Percentiles rank a stretch among this genome's conserved stretches.
Evolutionary conservation across 305 asterid genomes (phyloP).

Genomic region (Solanum chacoense): DNA sequence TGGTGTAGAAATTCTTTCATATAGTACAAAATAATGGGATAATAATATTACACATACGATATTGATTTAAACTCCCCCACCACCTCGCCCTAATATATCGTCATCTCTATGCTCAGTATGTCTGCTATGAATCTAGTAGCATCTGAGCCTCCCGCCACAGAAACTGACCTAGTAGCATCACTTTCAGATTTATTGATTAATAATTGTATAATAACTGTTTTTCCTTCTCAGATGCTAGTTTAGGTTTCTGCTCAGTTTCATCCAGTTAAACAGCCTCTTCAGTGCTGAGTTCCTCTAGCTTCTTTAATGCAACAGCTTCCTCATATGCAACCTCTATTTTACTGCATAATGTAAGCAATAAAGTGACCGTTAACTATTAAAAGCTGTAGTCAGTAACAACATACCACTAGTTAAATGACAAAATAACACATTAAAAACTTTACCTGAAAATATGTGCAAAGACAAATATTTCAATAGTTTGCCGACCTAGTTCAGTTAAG

Average conservation of each 20-base stretch:
- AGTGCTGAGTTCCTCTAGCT: conserved; percentile 93
- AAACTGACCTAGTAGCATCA: neutral
- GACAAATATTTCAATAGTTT: conserved; percentile 77
- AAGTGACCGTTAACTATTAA: neutral
- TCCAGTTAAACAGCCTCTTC: conserved; percentile 92
- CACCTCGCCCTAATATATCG: too few species aligned
- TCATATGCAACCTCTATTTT: conserved; percentile 90
- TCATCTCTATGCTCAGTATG: too few species aligned
- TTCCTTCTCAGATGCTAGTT: conserved; percentile 65
- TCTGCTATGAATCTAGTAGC: neutral
- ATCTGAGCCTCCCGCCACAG: neutral
- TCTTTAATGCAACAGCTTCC: conserved; percentile 86
- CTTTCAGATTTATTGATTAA: neutral
- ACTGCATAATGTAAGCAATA: conserved; percentile 24
- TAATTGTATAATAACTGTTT: conserved; percentile 52
- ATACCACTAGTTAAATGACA: neutral
- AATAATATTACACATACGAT: too few species aligned
- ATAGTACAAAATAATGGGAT: too few species aligned
- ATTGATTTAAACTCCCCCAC: too few species aligned
- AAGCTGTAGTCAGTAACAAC: neutral
- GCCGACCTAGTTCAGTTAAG: conserved; percentile 79
- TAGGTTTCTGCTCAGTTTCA: conserved; percentile 63
- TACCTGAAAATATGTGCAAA: conserved; percentile 85
- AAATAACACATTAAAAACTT: neutral
- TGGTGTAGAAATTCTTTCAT: too few species aligned